Base-by-base conservation (phyloP, 2,329 filamentous ascomycete species). In the Pestalotiopsis sp. region DNA sequence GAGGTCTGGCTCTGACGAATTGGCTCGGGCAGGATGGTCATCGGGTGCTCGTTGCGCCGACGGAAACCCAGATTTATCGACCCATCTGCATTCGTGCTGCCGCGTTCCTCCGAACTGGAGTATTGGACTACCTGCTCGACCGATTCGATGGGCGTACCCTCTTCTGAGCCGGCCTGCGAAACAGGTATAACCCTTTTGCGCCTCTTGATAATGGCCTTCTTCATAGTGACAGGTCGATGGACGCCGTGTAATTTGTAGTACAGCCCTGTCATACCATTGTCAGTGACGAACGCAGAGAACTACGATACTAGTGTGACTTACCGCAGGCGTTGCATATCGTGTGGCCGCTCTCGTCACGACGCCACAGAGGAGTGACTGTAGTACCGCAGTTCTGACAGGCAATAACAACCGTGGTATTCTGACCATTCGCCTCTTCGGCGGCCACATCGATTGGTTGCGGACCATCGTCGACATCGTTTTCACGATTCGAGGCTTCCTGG, bases 321-420 rank as follows among this genome's bases (percentile, higher is more conserved):
- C 94, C 96, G 83, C 96, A 99, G 65, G 96, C 96, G 81, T 99
- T 99, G 84, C 96, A 99, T 72, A 99, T 99, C 4, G 95, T 97
- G 81, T 98, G 95, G 1, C 96, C 96, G 74, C 91, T 91, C 80
- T 97, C 95, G 77, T 98, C 96, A 75, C 96, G 88, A 77, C 96
- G 89, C 96, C 96, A 99, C 14, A 99, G 85, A 14, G 96, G 96
- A 57, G 96, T 99, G 67, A 98, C 95, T 0, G 96, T 98, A 13
- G 96, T 99, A 38, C 92, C 93, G 79, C 96, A 99, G 76, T 99
- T 99, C 78, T 98, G 95, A 74, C 96, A 99, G 13, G 96, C 95
- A 72, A 97, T 94, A 25, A 97, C 90, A 27, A 93, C 88, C 23
- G 88, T 88, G 3, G 88, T 86, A 71, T 86, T 84, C 68, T 81